A percentile compares a stretch with the other conserved stretches of the same genome.
These are phyloP conservation scores for Effrenium voratum DNA, from an alignment of 73 alveolate genomes.

Conservation along the genomic window DNA sequence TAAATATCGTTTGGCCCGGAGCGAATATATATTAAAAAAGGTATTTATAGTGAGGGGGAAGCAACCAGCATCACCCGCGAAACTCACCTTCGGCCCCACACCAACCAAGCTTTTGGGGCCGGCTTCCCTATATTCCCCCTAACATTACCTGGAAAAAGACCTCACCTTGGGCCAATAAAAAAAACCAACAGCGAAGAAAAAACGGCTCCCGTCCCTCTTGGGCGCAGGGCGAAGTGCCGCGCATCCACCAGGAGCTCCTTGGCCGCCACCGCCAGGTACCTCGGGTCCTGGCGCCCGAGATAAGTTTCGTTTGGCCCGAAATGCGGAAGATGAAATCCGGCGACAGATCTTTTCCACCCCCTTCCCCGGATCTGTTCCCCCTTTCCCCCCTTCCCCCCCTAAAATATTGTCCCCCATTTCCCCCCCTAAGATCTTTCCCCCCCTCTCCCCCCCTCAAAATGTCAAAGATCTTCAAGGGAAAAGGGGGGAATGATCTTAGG, in stretches of 20 bases:
- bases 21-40: too few relatives aligned
- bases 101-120: not conserved
- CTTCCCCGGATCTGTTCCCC: too few relatives aligned
- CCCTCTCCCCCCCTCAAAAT: too few relatives aligned
- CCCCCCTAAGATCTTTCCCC: too few relatives aligned
- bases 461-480: too few relatives aligned
- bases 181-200: not conserved
- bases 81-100: not conserved
- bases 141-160: not conserved
- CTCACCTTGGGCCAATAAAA: not conserved
- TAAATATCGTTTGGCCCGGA: too few relatives aligned
- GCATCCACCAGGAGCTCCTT: slow-evolving; percentile 5
- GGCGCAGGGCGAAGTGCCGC: not conserved
- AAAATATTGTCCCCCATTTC: too few relatives aligned
- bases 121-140: not conserved
- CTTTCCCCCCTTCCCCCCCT: too few relatives aligned
- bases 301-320: not conserved
- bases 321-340: not conserved
- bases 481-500: too few relatives aligned
- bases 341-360: not conserved
- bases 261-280: slow-evolving; percentile 1
- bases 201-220: not conserved
- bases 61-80: not conserved
- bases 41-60: too few relatives aligned
- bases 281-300: not conserved